Conservation (phyloP, 179 eudicot genomes). For the Beta lomatogona region DNA sequence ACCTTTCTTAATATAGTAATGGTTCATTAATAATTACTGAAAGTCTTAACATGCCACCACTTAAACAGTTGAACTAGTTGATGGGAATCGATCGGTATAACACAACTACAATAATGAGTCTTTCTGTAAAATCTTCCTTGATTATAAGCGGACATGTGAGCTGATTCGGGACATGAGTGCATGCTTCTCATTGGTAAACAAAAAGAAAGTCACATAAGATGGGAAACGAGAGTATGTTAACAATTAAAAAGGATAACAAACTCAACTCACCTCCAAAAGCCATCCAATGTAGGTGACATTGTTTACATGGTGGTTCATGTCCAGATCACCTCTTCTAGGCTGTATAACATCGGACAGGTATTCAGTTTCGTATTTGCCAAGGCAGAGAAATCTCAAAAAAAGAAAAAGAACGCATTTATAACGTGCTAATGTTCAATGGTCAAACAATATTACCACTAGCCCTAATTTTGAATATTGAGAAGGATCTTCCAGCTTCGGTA, state of each 20-base stretch:
- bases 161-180: background rate
- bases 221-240: background rate
- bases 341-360: slow-evolving; percentile 33
- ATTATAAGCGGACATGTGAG: background rate
- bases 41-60: no score
- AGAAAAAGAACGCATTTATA: background rate
- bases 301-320: slow-evolving; percentile 98
- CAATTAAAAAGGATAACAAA: background rate
- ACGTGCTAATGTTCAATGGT: background rate
- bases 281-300: slow-evolving; percentile 96
- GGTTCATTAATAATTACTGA: no score
- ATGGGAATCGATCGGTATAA: no score
- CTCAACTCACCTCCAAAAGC: slow-evolving; percentile 77
- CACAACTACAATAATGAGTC: background rate
- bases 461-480: slow-evolving; percentile 64
- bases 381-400: background rate
- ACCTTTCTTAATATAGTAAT: no score
- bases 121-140: background rate
- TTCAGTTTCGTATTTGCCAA: slow-evolving; percentile 11
- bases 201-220: background rate
- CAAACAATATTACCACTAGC: slow-evolving; percentile 59
- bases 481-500: slow-evolving; percentile 81
- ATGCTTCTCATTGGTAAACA: background rate
- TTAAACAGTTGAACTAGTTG: no score
- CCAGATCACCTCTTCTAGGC: slow-evolving; percentile 97